Percentiles rank a stretch among this genome's conserved stretches.
Evolutionary conservation across 148 eudicot species (phyloP).

Genomic region (Persicaria maculosa): DNA sequence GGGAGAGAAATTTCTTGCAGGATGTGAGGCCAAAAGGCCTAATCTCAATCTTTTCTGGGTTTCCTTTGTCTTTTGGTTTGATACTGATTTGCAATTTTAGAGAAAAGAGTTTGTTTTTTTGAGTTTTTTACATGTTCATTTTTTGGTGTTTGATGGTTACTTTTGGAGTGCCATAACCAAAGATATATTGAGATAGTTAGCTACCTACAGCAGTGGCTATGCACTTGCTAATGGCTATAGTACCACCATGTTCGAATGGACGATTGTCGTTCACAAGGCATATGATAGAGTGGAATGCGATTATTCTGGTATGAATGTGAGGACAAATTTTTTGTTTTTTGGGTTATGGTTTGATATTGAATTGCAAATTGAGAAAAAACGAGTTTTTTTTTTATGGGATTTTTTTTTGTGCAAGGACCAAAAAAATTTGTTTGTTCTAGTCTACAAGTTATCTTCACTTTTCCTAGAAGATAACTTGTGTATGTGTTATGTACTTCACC

Average conservation of each 20-base stretch:
- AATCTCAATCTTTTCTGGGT: neutral
- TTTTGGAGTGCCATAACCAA: neutral
- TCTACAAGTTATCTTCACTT: neutral
- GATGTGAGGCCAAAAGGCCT: neutral
- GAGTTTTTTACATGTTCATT: neutral
- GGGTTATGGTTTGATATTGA: neutral
- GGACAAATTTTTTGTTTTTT: neutral
- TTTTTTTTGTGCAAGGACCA: neutral
- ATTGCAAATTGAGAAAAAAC: neutral
- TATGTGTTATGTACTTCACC: too few relatives aligned
- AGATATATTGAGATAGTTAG: neutral
- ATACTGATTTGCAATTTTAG: neutral
- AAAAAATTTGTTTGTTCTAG: too few relatives aligned
- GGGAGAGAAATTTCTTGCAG: neutral
- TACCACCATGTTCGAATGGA: too few relatives aligned
- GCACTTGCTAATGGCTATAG: neutral
- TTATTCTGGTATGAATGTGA: conserved; percentile 17
- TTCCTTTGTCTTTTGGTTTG: neutral
- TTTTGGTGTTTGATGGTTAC: neutral
- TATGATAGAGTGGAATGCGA: neutral
- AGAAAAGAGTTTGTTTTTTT: conserved; percentile 6
- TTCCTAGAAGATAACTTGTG: too few relatives aligned
- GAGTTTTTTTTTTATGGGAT: neutral
- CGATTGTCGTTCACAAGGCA: too few relatives aligned
- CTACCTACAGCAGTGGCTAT: neutral